These are phyloP conservation scores for Linum tenue DNA, from an alignment of 345 rosid genomes.

Conservation along the genomic window DNA sequence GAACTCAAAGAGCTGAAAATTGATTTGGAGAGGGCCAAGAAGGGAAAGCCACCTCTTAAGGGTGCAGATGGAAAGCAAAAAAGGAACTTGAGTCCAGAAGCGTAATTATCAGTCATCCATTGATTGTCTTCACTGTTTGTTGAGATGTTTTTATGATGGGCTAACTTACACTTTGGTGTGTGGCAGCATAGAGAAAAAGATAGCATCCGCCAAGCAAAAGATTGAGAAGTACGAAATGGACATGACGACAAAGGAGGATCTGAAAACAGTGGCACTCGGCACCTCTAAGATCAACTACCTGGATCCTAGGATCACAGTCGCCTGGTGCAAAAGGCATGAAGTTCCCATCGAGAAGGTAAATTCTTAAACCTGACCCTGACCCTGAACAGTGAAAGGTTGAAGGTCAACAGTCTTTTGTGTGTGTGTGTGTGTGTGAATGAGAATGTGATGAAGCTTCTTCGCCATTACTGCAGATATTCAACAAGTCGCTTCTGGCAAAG, in stretches of 20 bases:
- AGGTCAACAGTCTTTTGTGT: neutral
- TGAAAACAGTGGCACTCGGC: constrained; percentile 91
- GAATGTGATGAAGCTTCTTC: neutral
- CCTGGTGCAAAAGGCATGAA: constrained; percentile 98
- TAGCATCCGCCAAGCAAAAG: constrained; percentile 45
- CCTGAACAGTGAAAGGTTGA: too few species aligned
- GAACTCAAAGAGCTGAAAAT: constrained; percentile 51
- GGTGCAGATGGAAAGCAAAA: constrained; percentile 80
- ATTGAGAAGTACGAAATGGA: constrained; percentile 72
- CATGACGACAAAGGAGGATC: constrained; percentile 70
- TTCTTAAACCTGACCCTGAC: too few species aligned
- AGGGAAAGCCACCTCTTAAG: constrained; percentile 80
- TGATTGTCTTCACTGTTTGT: neutral
- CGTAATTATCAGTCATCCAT: constrained; percentile 33
- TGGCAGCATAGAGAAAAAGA: constrained; percentile 69
- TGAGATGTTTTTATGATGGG: neutral
- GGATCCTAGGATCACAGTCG: constrained; percentile 95
- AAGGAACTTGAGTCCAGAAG: constrained; percentile 66
- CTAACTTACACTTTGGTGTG: neutral
- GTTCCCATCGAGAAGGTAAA: constrained; percentile 97
- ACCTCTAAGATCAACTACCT: constrained; percentile 93
- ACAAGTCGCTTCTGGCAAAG: constrained; percentile 85
- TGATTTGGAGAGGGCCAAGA: constrained; percentile 75
- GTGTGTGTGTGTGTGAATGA: neutral
- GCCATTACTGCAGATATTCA: constrained; percentile 55